A percentile compares a stretch with the other conserved stretches of the same genome.
Conservation (phyloP, 2,329 filamentous ascomycete species). For the Dactylonectria macrodidyma region DNA sequence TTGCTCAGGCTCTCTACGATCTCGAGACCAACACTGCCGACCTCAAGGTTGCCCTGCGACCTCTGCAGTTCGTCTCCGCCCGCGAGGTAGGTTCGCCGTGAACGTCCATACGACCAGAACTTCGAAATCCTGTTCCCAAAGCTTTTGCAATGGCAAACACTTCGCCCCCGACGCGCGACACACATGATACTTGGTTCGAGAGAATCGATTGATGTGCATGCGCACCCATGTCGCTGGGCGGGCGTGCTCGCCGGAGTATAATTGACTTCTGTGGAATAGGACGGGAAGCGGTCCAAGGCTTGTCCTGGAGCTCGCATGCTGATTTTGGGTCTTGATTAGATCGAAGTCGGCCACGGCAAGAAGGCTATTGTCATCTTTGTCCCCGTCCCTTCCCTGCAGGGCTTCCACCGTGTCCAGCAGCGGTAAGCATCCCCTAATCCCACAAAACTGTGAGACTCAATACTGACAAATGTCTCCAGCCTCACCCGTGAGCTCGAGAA, state of each 20-base stretch:
- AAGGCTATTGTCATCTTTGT: conserved; percentile 99
- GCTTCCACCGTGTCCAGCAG: conserved; percentile 99
- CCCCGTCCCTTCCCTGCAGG: conserved; percentile 97
- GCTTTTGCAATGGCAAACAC: conserved; percentile 53
- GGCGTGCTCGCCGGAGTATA: conserved; percentile 53
- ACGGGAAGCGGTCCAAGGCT: conserved; percentile 83
- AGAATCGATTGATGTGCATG: conserved; percentile 37
- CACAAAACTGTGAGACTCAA: not conserved
- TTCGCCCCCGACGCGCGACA: conserved; percentile 43
- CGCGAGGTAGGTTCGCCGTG: conserved; percentile 89
- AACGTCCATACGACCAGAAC: conserved; percentile 42
- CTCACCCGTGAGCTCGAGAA: conserved; percentile 99
- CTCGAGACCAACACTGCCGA: conserved; percentile 99
- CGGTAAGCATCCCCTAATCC: conserved; percentile 76
- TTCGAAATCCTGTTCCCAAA: conserved; percentile 63
- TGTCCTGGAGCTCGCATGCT: conserved; percentile 83
- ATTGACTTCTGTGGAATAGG: conserved; percentile 73
- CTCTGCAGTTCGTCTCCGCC: conserved; percentile 98
- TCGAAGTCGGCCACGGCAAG: conserved; percentile 99
- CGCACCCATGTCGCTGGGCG: conserved; percentile 44
- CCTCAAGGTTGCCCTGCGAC: conserved; percentile 95
- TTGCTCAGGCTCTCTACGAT: conserved; percentile 97
- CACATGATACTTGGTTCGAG: conserved; percentile 43
- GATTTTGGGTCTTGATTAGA: conserved; percentile 82
- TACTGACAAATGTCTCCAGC: conserved; percentile 65